Evolutionary conservation across 1,284 basidiomycete genomes (phyloP).

Genomic region (Fomes fomentarius): DNA sequence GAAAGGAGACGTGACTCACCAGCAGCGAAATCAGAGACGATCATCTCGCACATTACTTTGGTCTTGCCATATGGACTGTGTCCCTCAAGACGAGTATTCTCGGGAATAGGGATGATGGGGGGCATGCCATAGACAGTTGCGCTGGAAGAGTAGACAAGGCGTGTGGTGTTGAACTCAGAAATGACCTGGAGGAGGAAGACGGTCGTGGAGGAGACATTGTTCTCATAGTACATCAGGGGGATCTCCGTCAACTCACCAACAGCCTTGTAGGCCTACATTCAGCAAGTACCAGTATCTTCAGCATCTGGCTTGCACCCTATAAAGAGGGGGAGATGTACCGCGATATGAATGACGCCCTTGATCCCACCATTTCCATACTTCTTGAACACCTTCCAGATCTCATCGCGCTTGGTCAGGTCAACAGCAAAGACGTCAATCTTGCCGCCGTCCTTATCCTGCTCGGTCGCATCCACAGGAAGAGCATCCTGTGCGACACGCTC

Average conservation of each 20-base stretch:
- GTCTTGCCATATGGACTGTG: constrained; percentile 96
- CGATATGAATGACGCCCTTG: constrained; percentile 96
- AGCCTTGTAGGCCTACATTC: constrained; percentile 87
- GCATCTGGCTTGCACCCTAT: background rate
- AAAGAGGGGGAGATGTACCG: constrained; percentile 53
- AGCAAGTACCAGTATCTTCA: background rate
- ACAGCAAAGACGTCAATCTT: constrained; percentile 72
- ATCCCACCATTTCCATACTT: constrained; percentile 91
- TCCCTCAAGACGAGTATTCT: constrained; percentile 86
- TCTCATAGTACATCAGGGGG: constrained; percentile 90
- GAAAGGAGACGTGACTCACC: no score
- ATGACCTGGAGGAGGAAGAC: constrained; percentile 84
- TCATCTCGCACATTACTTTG: constrained; percentile 92
- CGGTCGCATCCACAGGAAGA: constrained; percentile 66
- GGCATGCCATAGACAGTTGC: constrained; percentile 99
- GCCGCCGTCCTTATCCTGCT: constrained; percentile 65
- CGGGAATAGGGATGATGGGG: constrained; percentile 91
- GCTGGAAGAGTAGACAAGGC: constrained; percentile 96
- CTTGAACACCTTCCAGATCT: constrained; percentile 80
- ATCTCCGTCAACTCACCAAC: constrained; percentile 98
- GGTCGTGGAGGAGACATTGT: constrained; percentile 90
- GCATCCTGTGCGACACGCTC: constrained; percentile 70
- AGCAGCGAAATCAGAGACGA: constrained; percentile 89
- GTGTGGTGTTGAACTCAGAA: constrained; percentile 81
- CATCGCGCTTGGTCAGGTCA: constrained; percentile 75